Base-by-base conservation (phyloP, 331 rosid genomes). In the Pyracantha coccinea region DNA sequence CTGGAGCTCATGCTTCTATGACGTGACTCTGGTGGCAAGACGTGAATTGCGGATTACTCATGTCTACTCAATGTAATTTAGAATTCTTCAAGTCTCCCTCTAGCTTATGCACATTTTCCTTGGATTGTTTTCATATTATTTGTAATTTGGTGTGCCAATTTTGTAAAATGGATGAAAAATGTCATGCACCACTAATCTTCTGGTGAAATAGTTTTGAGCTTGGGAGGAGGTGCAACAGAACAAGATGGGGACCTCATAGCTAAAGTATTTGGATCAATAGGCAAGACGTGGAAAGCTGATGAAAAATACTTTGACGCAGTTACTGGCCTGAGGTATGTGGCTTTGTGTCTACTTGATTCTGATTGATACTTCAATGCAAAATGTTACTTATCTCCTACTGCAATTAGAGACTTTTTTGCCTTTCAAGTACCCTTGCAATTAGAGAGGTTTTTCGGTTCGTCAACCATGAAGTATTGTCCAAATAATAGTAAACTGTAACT, bases 291-390 rank as follows among this genome's bases (percentile, higher is more conserved):
- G 93, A 89, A 83, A 86, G 90, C 92, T 44, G 93, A 94, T 72
- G 99, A 94, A 72, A 94, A 92, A 68, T 85, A 64, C 31, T 92
- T 94, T 80, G 99, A 94, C 79, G 99, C 91, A 76, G 66, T 92
- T 81, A 94, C 97, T 76, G 99, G 97, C 69, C 81, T 94, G 67
- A 92, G 99, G 96, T 92, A 86, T 74, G 85, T 50, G 27, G n/a
- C 55, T 20, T 47, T 11, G 32, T 62, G 45, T 38, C 14, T 10
- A 10, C 72, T 65, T 58, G 24, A 23, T 29, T 21, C 61, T 41
- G 68, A 55, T 60, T 53, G 14, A 21, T 68, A 5, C 21, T 24
- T 55, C 17, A 23, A 21, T 54, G 59, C 10, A 65, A 21, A 23
- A 25, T 24, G n/a, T 66, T 23, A 2, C 10, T 35, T 21, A 25